Evolutionary conservation across 2,329 filamentous ascomycete genomes (phyloP).

Genomic region (Apiospora rasikravindrae): DNA sequence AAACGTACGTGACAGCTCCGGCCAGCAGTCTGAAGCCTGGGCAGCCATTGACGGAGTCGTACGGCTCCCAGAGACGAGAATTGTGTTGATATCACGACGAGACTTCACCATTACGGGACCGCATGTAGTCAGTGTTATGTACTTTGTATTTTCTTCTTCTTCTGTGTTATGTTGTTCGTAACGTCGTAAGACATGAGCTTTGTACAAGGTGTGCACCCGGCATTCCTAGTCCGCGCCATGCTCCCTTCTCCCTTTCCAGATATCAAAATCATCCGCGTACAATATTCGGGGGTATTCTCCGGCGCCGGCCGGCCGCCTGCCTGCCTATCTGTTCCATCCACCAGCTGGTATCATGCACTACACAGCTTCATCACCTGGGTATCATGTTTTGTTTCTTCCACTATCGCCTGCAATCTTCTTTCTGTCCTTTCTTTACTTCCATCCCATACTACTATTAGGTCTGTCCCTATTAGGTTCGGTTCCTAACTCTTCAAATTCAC

Average conservation of each 20-base stretch:
- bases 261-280: slow-evolving; percentile 10
- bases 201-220: slow-evolving; percentile 22
- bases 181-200: slow-evolving; percentile 28
- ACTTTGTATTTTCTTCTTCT: slow-evolving; percentile 27
- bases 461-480: background rate
- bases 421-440: background rate
- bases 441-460: background rate
- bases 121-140: slow-evolving; percentile 29
- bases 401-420: background rate
- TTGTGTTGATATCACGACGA: background rate
- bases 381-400: slow-evolving; percentile 19
- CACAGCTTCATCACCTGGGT: slow-evolving; percentile 20
- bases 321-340: background rate
- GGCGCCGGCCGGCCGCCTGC: background rate
- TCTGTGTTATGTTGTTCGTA: slow-evolving; percentile 7
- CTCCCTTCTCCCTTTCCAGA: slow-evolving; percentile 2
- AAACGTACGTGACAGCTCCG: background rate
- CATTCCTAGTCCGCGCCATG: slow-evolving; percentile 18
- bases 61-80: background rate
- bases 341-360: background rate
- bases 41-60: background rate
- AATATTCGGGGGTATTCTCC: slow-evolving; percentile 3
- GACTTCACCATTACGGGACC: background rate
- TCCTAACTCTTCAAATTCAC: background rate
- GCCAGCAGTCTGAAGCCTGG: no score